Evolutionary conservation across 345 rosid species (phyloP), one percentile per base, ranked within the genome.

Genomic region (Euphorbia peplus): DNA sequence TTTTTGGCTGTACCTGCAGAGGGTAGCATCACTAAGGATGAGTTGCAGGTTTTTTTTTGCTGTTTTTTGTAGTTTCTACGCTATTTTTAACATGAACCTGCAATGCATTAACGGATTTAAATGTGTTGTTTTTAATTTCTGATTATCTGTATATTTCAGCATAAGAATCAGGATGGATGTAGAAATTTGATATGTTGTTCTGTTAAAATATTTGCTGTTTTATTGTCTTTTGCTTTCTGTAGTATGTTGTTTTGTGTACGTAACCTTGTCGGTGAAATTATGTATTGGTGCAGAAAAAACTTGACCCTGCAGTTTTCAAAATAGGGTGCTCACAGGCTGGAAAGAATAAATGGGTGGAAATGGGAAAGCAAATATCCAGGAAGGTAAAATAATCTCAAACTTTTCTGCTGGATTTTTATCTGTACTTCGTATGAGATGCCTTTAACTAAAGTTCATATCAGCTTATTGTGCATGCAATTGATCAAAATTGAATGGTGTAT

Each of bases 291-390:
- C 93, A 93, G 95, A 87, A 82, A 85, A 90, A 73, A 70, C 81
- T 93, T 7, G 84, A 78, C 64, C 80, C 88, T 58, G 60, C 83
- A 3, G 80, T 88, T 47, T 91, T 85, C 86, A 85, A 79, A 65
- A 88, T 93, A 69, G 99, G 95, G 15, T 74, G 84, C 73, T 67
- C 85, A 8, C 97, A 91, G 69, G 97, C 88, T 73, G 91, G 83
- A 29, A 89, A 87, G 77, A 88, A 89, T 74, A 87, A 86, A 67
- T 93, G 99, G 99, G 89, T 93, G 62, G 90, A 83, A 52, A 84
- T 89, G 89, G 96, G 96, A 69, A 93, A 86, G 75, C 87, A 87
- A 71, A 76, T 93, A 63, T 91, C 90, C 19, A 82, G 99, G 73
- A 91, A 93, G 92, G 98, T 92, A 72, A 13, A 16, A 50, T n/a